Evolutionary conservation across 1,284 basidiomycete species (phyloP).

Genomic region (Grifola frondosa): DNA sequence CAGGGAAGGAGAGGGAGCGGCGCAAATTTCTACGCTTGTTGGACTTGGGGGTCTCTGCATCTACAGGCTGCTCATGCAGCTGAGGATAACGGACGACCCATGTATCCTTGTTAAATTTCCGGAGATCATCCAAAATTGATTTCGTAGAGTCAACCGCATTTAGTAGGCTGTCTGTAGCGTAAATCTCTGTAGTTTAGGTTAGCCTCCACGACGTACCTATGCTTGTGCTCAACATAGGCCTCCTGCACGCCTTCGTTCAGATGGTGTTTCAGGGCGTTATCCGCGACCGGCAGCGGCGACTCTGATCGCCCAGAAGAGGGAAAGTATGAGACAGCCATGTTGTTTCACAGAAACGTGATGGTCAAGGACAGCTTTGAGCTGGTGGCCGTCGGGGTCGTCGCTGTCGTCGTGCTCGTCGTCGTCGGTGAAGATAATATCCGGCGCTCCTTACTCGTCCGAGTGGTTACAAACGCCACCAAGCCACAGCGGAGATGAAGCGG

Average conservation of each 20-base stretch:
- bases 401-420: slow-evolving; percentile 15
- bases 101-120: slow-evolving; percentile 80
- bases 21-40: slow-evolving; percentile 44
- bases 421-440: slow-evolving; percentile 18
- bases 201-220: slow-evolving; percentile 68
- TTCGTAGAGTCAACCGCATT: slow-evolving; percentile 74
- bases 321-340: slow-evolving; percentile 30
- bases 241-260: slow-evolving; percentile 63
- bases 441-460: not conserved
- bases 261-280: slow-evolving; percentile 21
- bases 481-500: too few species aligned
- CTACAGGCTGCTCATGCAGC: slow-evolving; percentile 43
- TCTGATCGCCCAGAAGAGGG: slow-evolving; percentile 18
- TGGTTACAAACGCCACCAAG: not conserved
- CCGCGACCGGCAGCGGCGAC: slow-evolving; percentile 20
- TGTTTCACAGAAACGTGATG: slow-evolving; percentile 15
- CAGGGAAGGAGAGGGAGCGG: slow-evolving; percentile 79
- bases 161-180: slow-evolving; percentile 56
- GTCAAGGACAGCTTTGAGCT: not conserved
- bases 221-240: slow-evolving; percentile 68
- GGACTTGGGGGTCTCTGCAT: slow-evolving; percentile 27
- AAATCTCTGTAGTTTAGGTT: too few species aligned
- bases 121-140: slow-evolving; percentile 69
- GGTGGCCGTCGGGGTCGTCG: slow-evolving; percentile 13
- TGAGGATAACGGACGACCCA: slow-evolving; percentile 90